Evolutionary conservation across 305 asterid species (phyloP), one percentile per base, ranked within the genome.

Genomic region (Coffea humblotiana): DNA sequence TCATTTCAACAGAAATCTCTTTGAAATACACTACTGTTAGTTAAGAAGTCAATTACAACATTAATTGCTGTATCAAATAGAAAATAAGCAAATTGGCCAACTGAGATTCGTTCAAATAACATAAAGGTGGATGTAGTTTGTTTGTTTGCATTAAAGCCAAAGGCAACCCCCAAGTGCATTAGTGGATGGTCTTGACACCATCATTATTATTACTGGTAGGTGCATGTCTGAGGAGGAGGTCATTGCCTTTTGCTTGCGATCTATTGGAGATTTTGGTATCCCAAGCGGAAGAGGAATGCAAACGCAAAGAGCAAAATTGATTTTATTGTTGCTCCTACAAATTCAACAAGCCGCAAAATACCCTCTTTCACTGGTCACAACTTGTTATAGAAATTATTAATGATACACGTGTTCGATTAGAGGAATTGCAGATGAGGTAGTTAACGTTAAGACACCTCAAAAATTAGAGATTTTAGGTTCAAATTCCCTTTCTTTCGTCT

Each of bases 151-250:
- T 18, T 21, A 77, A 77, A 77, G 35, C 27, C 13, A 27, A 49
- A 52, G 61, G 15, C 80, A 63, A 64, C 40, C 32, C 32, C 32
- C 25, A 32, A 77, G 73, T 66, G 60, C 72, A 58, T 54, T 11
- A 61, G 58, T 82, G 78, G 80, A 35, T 71, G 32, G 65, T 60
- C 69, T 35, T 49, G 70, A 15, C 43, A 0, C 23, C 14, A 8
- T 25, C 14, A 8, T 25, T 75, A 56, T 71, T 70, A 58, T 66
- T 63, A 8, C 61, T 23, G 52, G 32, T 77, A 49, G 25, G 74
- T 83, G 71, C 80, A 80, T 65, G 54, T 72, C 82, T 75, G 68
- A 72, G 61, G 74, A 58, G 60, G 86, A 56, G 58, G 19, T 65
- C 83, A 71, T 25, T 72, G 47, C 63, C 74, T 65, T 37, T 72